phyloP scores from a whole-genome alignment of 257 asterid species.

The Forsythia viridissima region DNA sequence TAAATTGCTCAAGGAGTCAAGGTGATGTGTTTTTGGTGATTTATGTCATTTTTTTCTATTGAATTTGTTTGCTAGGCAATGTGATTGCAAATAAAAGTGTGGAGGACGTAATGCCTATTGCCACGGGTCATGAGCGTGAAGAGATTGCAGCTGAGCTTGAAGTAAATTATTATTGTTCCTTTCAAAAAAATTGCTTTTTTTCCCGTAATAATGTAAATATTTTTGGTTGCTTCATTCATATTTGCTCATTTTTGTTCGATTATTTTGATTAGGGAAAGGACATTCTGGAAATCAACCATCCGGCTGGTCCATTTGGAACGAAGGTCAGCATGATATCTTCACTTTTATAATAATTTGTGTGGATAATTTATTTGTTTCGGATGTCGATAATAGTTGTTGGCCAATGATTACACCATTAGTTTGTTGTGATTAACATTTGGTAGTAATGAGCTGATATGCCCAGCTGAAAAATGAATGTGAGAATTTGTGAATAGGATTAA shows the following conservation, averaged over 20 bases:
- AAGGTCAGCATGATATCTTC: constrained; percentile 41
- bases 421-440: not conserved
- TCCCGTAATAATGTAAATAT: not conserved
- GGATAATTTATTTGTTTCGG: not conserved
- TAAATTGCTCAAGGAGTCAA: not conserved
- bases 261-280: constrained; percentile 47
- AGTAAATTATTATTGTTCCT: constrained; percentile 39
- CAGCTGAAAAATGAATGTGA: not conserved
- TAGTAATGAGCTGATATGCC: not conserved
- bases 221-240: constrained; percentile 1
- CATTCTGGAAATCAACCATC: constrained; percentile 55
- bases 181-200: not conserved
- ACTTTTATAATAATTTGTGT: not conserved
- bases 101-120: constrained; percentile 94
- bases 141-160: constrained; percentile 87
- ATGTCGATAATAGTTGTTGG: not conserved
- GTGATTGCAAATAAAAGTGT: constrained; percentile 51
- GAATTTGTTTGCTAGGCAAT: constrained; percentile 34
- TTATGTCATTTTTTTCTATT: not conserved
- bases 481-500: not conserved
- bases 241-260: not conserved
- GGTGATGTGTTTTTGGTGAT: not conserved
- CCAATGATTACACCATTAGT: not conserved
- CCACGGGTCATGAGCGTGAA: constrained; percentile 97
- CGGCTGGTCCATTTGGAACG: constrained; percentile 55